These are phyloP conservation scores for Pleurozium schreberi DNA, from an alignment of 225 moss, liverwort and hornwort genomes.

Conservation along the genomic window DNA sequence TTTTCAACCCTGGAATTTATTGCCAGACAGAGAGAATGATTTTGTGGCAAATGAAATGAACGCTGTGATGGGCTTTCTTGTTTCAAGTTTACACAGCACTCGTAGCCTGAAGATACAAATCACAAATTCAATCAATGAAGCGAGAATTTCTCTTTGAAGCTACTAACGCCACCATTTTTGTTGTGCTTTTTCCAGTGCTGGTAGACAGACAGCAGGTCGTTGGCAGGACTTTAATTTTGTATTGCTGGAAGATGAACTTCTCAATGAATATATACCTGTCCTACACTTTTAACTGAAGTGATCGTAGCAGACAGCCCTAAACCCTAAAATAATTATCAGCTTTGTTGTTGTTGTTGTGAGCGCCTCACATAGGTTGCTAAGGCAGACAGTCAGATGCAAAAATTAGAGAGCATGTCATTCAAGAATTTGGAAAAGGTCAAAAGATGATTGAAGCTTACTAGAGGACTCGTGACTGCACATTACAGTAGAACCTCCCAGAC, in stretches of 20 bases:
- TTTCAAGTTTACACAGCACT: not conserved
- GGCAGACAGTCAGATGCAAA: not conserved
- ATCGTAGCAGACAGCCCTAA: not conserved
- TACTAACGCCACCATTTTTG: not conserved
- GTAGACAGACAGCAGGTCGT: not conserved
- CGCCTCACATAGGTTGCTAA: not conserved
- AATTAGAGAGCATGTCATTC: not conserved
- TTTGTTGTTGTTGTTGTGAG: no score
- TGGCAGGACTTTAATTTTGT: not conserved
- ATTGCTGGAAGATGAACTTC: not conserved
- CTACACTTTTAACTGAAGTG: no score
- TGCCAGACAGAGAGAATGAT: no score
- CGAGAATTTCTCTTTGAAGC: not conserved
- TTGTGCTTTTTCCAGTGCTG: not conserved
- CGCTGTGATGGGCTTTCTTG: not conserved
- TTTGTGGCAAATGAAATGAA: not conserved
- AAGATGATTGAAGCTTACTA: no score
- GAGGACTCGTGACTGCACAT: not conserved
- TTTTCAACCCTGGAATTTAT: not conserved
- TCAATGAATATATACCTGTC: not conserved
- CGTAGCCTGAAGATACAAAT: not conserved
- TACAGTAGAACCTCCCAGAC: no score
- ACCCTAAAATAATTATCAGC: not conserved
- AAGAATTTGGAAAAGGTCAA: no score
- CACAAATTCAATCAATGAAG: not conserved